These are phyloP conservation scores for Alternaria dauci DNA, from an alignment of 2,329 filamentous ascomycete genomes.

Conservation along the genomic window DNA sequence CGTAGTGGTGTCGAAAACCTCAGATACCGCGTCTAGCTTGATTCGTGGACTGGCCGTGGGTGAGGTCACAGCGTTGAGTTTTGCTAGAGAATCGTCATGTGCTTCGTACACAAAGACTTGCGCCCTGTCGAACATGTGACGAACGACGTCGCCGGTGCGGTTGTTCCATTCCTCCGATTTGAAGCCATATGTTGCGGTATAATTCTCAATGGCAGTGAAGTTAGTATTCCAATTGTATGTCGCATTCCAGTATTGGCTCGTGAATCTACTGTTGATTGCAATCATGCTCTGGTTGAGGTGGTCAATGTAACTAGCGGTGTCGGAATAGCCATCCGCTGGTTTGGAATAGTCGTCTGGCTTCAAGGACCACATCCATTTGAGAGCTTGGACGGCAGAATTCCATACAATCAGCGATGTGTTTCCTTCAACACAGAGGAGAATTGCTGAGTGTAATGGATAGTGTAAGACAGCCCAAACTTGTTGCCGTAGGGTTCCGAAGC, in stretches of 20 bases:
- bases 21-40: conserved; percentile 27
- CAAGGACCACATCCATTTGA: conserved; percentile 31
- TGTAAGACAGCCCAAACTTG: conserved; percentile 65
- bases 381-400: conserved; percentile 34
- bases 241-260: conserved; percentile 28
- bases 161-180: conserved; percentile 31
- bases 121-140: conserved; percentile 30
- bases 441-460: conserved; percentile 67
- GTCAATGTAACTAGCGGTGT: conserved; percentile 13
- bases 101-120: conserved; percentile 38
- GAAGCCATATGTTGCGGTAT: conserved; percentile 29
- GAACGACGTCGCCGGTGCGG: conserved; percentile 22
- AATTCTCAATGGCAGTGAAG: conserved; percentile 34
- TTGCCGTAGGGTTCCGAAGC: conserved; percentile 62
- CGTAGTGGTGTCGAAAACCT: conserved; percentile 35
- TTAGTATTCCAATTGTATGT: conserved; percentile 34
- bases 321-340: conserved; percentile 25
- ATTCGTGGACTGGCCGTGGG: conserved; percentile 2
- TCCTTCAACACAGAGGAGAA: conserved; percentile 68
- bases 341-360: conserved; percentile 23
- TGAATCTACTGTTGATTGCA: conserved; percentile 28
- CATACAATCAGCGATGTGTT: conserved; percentile 40
- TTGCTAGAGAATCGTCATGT: conserved; percentile 34
- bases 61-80: conserved; percentile 33
- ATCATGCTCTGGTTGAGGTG: conserved; percentile 33